phyloP scores from a whole-genome alignment of 2,329 filamentous ascomycete species.

The Fusarium chuoi region DNA sequence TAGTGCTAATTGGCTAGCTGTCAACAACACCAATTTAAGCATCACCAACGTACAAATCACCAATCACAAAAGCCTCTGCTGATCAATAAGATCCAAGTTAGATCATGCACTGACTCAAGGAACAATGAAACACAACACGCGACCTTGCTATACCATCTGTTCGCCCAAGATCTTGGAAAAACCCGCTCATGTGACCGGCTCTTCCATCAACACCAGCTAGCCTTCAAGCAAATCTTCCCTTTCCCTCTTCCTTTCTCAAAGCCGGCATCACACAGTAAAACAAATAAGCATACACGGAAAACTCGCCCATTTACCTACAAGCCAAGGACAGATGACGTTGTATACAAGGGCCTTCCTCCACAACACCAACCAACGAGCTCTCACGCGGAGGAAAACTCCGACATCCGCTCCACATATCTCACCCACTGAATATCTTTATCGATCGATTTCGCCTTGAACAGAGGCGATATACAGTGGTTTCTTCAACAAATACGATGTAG shows the following conservation, averaged over 20 bases:
- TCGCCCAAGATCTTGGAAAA: background rate
- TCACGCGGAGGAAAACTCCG: conserved; percentile 28
- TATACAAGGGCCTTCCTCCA: conserved; percentile 19
- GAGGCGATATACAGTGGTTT: background rate
- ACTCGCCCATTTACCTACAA: background rate
- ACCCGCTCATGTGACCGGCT: conserved; percentile 23
- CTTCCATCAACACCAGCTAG: background rate
- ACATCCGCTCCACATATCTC: conserved; percentile 22
- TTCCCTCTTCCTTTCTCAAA: background rate
- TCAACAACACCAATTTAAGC: background rate
- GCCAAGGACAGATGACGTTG: conserved; percentile 31
- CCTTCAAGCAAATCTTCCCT: background rate
- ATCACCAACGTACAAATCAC: background rate
- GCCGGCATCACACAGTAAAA: background rate
- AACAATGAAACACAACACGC: background rate
- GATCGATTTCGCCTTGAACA: conserved; percentile 8
- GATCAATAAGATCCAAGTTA: background rate
- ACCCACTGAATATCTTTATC: conserved; percentile 21
- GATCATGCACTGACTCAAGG: background rate
- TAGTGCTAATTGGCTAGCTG: background rate
- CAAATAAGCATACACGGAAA: background rate
- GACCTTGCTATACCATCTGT: background rate
- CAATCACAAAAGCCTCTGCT: background rate
- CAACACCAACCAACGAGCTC: conserved; percentile 21
- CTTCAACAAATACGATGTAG: background rate